Evolutionary conservation across 345 rosid genomes (phyloP).

Genomic region (Microcos paniculata): DNA sequence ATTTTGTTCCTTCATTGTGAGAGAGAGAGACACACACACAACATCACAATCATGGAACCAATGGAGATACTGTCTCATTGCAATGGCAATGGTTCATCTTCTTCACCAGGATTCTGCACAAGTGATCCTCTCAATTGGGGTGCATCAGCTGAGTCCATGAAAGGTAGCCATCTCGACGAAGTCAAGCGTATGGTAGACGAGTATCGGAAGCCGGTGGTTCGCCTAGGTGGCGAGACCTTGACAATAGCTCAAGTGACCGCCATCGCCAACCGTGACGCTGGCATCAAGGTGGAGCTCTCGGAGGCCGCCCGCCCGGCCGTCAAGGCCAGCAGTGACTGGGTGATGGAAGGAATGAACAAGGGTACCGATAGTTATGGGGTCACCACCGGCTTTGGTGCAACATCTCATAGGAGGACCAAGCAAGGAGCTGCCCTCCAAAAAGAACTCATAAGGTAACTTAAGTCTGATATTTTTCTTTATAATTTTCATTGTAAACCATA

Average conservation of each 20-base stretch:
- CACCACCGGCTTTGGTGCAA: conserved; percentile 79
- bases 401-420: conserved; percentile 72
- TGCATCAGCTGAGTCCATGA: conserved; percentile 63
- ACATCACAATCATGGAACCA: conserved; percentile 13
- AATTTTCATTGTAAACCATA: too few relatives aligned
- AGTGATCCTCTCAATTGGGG: conserved; percentile 77
- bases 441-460: conserved; percentile 66
- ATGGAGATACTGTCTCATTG: not conserved
- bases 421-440: conserved; percentile 67
- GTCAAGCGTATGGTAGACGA: conserved; percentile 76
- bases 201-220: conserved; percentile 54
- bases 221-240: conserved; percentile 67
- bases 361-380: conserved; percentile 74
- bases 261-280: conserved; percentile 34
- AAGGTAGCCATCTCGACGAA: conserved; percentile 84
- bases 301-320: conserved; percentile 58
- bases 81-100: conserved; percentile 11
- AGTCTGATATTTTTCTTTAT: not conserved
- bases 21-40: not conserved
- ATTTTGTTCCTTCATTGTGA: too few relatives aligned
- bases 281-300: conserved; percentile 48
- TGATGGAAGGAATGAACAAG: conserved; percentile 72
- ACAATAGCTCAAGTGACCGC: conserved; percentile 83
- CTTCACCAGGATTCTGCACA: conserved; percentile 11
- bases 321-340: conserved; percentile 83